Conservation (phyloP, 2,329 filamentous ascomycete genomes). For the Acephala macrosclerotiorum region DNA sequence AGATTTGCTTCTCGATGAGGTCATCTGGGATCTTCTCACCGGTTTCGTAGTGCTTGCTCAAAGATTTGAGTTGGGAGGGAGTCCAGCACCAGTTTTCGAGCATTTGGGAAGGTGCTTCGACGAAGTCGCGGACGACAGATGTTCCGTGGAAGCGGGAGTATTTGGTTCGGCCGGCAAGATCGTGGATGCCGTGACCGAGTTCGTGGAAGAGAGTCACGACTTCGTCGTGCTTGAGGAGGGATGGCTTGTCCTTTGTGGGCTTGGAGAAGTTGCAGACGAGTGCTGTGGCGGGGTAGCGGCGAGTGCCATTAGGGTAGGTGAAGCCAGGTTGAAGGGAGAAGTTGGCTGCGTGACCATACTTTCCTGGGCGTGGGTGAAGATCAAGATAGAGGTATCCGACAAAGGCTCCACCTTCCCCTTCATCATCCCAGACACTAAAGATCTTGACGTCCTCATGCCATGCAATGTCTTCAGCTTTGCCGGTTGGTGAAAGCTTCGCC, state of each 20-base stretch:
- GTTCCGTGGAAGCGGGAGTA: constrained; percentile 75
- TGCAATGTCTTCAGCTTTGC: constrained; percentile 56
- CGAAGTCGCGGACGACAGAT: constrained; percentile 71
- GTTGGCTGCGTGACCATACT: constrained; percentile 86
- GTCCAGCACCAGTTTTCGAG: constrained; percentile 81
- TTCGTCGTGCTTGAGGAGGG: constrained; percentile 82
- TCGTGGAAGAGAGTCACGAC: constrained; percentile 86
- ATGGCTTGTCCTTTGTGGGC: constrained; percentile 77
- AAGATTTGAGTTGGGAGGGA: constrained; percentile 66
- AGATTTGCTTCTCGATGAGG: constrained; percentile 76
- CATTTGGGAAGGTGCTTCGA: constrained; percentile 77
- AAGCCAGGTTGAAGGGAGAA: constrained; percentile 82
- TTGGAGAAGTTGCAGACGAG: constrained; percentile 89
- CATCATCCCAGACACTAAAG: constrained; percentile 84
- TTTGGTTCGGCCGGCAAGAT: constrained; percentile 67
- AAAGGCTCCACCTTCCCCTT: constrained; percentile 73
- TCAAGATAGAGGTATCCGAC: constrained; percentile 86
- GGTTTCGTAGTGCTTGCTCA: constrained; percentile 78
- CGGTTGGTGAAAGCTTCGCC: constrained; percentile 43
- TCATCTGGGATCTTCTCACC: constrained; percentile 76
- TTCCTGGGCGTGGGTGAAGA: constrained; percentile 79
- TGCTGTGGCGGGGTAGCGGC: constrained; percentile 79
- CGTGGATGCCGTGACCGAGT: constrained; percentile 75
- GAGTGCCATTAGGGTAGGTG: constrained; percentile 69
- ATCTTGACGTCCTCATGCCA: constrained; percentile 88